These are phyloP conservation scores for Panaeolus papilionaceus DNA, from an alignment of 768 basidiomycete species.

Conservation along the genomic window DNA sequence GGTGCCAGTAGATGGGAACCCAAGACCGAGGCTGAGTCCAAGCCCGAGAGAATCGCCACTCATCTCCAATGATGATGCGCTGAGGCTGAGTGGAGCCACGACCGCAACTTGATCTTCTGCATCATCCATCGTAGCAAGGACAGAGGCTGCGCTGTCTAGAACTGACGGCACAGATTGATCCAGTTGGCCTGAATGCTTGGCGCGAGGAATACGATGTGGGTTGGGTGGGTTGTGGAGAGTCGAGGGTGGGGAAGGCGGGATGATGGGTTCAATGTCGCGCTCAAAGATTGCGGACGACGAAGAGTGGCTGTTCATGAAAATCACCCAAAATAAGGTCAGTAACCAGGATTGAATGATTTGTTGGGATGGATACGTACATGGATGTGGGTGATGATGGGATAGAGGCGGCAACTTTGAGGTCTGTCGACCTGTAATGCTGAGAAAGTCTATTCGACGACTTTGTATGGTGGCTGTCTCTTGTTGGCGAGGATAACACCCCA, in stretches of 20 bases:
- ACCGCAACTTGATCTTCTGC: constrained; percentile 65
- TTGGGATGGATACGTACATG: constrained; percentile 52
- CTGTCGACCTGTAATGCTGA: constrained; percentile 50
- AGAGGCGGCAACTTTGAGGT: constrained; percentile 62
- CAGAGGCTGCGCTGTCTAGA: constrained; percentile 80
- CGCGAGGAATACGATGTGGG: constrained; percentile 77
- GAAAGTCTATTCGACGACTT: constrained; percentile 43
- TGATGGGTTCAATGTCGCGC: constrained; percentile 81
- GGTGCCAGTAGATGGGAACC: constrained; percentile 20
- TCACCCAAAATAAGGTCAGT: constrained; percentile 15
- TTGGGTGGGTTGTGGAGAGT: constrained; percentile 47
- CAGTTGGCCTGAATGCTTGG: constrained; percentile 74
- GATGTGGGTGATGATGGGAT: constrained; percentile 84
- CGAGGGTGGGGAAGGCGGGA: constrained; percentile 43
- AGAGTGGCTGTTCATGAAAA: constrained; percentile 51
- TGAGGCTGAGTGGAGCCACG: constrained; percentile 52
- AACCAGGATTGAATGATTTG: constrained; percentile 9
- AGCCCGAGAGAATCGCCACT: constrained; percentile 8
- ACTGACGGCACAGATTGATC: constrained; percentile 87
- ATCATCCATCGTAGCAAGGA: constrained; percentile 56
- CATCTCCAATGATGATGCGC: constrained; percentile 14
- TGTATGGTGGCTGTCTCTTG: constrained; percentile 33
- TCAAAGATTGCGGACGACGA: constrained; percentile 93
- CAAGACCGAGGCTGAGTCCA: neutral
- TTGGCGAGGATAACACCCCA: constrained; percentile 45